phyloP scores from a whole-genome alignment of 2,329 filamentous ascomycete species.

The Ophiostoma perfectum region DNA sequence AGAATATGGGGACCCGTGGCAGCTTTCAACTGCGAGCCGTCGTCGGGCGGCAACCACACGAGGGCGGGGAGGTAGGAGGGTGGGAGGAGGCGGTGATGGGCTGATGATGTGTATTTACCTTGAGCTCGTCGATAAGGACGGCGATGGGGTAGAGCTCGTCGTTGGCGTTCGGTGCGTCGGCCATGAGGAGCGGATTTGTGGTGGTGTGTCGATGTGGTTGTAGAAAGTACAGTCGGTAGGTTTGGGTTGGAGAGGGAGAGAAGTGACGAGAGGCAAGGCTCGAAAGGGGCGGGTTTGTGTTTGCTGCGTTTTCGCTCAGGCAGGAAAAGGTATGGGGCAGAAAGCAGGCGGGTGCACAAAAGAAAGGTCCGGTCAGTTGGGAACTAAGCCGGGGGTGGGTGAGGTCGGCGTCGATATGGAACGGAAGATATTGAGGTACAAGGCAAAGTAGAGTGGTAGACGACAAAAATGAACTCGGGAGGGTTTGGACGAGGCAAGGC shows the following conservation, averaged over 20 bases:
- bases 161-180: slow-evolving; percentile 79
- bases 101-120: slow-evolving; percentile 54
- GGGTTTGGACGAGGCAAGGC: slow-evolving; percentile 12
- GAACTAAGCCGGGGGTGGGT: neutral
- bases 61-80: neutral
- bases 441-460: slow-evolving; percentile 10
- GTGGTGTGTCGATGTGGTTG: slow-evolving; percentile 4
- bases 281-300: slow-evolving; percentile 6
- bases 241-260: neutral
- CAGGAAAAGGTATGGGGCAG: neutral
- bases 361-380: slow-evolving; percentile 6
- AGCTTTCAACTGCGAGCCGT: too few species aligned
- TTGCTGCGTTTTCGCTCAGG: slow-evolving; percentile 7
- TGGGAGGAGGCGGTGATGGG: neutral
- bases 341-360: slow-evolving; percentile 5
- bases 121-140: slow-evolving; percentile 98
- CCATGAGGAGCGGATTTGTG: slow-evolving; percentile 56
- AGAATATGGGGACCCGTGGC: too few species aligned
- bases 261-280: slow-evolving; percentile 8
- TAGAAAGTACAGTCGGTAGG: neutral
- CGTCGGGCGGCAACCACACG: neutral
- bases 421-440: neutral
- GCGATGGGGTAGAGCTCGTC: slow-evolving; percentile 99
- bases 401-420: slow-evolving; percentile 11
- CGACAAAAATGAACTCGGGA: neutral